These are phyloP conservation scores for Phialocephala subalpina DNA, from an alignment of 2,329 filamentous ascomycete species.

Conservation along the genomic window DNA sequence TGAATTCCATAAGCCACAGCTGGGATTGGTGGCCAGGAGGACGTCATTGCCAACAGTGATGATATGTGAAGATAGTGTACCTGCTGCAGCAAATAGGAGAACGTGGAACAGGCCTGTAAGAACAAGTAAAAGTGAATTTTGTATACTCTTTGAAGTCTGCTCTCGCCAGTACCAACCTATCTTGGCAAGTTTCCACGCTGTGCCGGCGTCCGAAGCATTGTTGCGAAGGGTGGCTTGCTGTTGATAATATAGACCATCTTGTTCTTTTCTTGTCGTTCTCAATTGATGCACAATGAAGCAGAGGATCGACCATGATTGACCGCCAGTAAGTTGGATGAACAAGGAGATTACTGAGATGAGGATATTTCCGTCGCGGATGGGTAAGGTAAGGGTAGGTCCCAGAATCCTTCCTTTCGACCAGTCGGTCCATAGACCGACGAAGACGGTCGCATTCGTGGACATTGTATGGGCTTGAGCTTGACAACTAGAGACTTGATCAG, in stretches of 20 bases:
- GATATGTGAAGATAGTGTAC: neutral
- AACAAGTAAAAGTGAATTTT: no score
- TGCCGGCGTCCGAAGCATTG: no score
- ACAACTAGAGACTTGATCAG: no score
- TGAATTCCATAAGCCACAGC: no score
- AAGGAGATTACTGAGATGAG: neutral
- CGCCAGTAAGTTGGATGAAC: neutral
- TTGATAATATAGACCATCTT: neutral
- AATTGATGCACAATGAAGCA: slow-evolving; percentile 2
- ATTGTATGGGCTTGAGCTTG: no score
- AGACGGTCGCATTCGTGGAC: neutral
- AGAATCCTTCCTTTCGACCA: neutral
- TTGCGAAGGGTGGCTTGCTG: no score
- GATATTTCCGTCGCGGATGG: neutral
- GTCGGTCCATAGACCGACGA: neutral
- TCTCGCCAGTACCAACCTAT: no score
- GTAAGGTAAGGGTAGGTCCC: neutral
- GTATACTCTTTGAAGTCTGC: no score
- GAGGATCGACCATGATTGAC: neutral
- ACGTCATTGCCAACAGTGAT: neutral
- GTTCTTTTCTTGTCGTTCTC: neutral
- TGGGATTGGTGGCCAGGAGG: neutral
- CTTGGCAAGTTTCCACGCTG: no score
- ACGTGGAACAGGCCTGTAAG: no score
- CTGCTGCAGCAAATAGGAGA: neutral